These are phyloP conservation scores for Agrocybe pediades DNA, from an alignment of 768 basidiomycete genomes.

Conservation along the genomic window DNA sequence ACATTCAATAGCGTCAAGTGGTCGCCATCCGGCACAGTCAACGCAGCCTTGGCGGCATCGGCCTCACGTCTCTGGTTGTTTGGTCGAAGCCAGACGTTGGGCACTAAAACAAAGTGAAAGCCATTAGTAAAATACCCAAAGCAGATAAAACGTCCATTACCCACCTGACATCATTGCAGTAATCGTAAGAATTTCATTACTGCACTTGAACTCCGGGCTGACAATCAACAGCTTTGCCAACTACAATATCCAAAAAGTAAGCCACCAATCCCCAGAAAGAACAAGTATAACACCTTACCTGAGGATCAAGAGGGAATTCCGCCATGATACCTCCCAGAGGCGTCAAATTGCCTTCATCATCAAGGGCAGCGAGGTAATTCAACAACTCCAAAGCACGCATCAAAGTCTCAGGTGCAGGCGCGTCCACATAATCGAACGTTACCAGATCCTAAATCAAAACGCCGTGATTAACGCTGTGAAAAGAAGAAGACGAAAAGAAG, in stretches of 20 bases:
- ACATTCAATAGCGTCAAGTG: constrained; percentile 95
- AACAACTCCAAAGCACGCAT: constrained; percentile 96
- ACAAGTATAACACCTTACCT: constrained; percentile 47
- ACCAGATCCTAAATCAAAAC: constrained; percentile 67
- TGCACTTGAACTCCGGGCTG: constrained; percentile 94
- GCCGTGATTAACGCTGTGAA: not conserved
- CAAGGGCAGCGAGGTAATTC: constrained; percentile 89
- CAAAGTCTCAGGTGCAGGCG: constrained; percentile 92
- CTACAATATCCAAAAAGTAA: constrained; percentile 32
- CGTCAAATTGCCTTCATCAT: constrained; percentile 93
- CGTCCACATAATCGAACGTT: constrained; percentile 86
- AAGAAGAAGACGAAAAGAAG: not conserved
- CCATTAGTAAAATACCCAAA: not conserved
- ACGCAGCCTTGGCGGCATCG: constrained; percentile 85
- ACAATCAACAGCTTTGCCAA: constrained; percentile 92
- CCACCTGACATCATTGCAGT: constrained; percentile 94
- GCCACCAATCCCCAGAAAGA: not conserved
- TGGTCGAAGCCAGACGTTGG: constrained; percentile 94
- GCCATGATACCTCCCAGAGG: constrained; percentile 90
- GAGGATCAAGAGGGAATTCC: constrained; percentile 98
- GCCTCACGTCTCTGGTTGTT: constrained; percentile 87
- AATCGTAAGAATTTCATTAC: constrained; percentile 93
- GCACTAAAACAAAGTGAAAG: constrained; percentile 58
- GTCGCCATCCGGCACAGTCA: constrained; percentile 95
- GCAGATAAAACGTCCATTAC: constrained; percentile 18